phyloP scores from a whole-genome alignment of 1,284 basidiomycete genomes.

The Ustilago curta region DNA sequence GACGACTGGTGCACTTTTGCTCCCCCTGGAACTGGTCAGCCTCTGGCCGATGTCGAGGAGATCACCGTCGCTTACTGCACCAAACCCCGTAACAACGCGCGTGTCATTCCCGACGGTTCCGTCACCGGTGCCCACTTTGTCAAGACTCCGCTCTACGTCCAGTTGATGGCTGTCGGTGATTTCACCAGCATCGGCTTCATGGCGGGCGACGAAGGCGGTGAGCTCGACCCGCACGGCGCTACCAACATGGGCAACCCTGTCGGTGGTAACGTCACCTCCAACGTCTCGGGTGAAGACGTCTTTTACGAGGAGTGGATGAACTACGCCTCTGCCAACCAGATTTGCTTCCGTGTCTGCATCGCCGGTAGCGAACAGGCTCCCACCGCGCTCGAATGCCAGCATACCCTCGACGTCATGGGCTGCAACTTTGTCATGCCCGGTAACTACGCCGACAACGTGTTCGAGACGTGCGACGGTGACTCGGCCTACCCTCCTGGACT shows the following conservation, averaged over 20 bases:
- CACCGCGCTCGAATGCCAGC: conserved; percentile 64
- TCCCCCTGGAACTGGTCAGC: conserved; percentile 70
- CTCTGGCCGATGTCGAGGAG: conserved; percentile 78
- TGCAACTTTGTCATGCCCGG: conserved; percentile 70
- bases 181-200: conserved; percentile 67
- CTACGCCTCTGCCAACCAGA: conserved; percentile 62
- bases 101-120: conserved; percentile 69
- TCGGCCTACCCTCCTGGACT: conserved; percentile 68
- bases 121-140: conserved; percentile 67
- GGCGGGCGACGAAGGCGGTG: conserved; percentile 63
- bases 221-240: conserved; percentile 69
- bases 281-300: conserved; percentile 72
- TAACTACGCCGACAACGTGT: conserved; percentile 60
- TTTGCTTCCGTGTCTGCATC: conserved; percentile 69
- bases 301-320: conserved; percentile 73
- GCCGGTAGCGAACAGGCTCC: conserved; percentile 59
- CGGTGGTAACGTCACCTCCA: conserved; percentile 73
- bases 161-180: conserved; percentile 71
- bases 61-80: conserved; percentile 82
- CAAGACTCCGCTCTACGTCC: conserved; percentile 70
- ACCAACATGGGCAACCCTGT: conserved; percentile 72
- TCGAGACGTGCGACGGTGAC: conserved; percentile 68
- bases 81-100: conserved; percentile 70
- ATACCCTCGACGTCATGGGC: conserved; percentile 67
- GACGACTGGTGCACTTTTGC: conserved; percentile 70